Conservation (phyloP, 1,284 basidiomycete species). For the Rhodotorula sp. region DNA sequence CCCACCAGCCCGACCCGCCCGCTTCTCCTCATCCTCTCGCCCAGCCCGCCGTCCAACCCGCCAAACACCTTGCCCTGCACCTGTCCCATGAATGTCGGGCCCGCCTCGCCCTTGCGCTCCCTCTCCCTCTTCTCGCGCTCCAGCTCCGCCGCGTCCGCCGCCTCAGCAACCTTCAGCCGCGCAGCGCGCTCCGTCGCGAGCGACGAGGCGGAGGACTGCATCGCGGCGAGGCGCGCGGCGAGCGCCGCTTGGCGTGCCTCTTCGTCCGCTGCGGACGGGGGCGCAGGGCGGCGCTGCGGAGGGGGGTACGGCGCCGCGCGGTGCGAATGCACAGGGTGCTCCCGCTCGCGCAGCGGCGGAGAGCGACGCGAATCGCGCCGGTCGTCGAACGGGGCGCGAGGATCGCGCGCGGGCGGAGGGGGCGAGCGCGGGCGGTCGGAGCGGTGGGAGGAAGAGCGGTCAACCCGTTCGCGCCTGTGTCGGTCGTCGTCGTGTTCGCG, state of each 20-base stretch:
- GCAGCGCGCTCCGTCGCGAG: constrained; percentile 21
- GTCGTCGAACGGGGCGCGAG: background rate
- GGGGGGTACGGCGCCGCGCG: constrained; percentile 6
- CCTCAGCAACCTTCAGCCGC: constrained; percentile 25
- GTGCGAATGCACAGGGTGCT: background rate
- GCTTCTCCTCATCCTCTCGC: constrained; percentile 37
- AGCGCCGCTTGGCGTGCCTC: constrained; percentile 22
- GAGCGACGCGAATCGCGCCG: background rate
- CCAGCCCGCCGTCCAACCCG: constrained; percentile 29
- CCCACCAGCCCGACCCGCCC: constrained; percentile 32
- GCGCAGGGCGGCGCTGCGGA: background rate
- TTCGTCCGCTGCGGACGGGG: constrained; percentile 5
- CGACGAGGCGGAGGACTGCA: constrained; percentile 36
- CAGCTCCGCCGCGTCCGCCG: constrained; percentile 19
- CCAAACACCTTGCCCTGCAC: constrained; percentile 39
- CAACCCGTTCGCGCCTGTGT: background rate
- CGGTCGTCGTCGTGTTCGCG: constrained; percentile 5
- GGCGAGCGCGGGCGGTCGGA: constrained; percentile 1
- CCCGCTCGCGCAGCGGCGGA: background rate
- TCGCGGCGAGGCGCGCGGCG: constrained; percentile 38
- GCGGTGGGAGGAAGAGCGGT: background rate
- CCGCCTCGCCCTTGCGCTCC: constrained; percentile 22
- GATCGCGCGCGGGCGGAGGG: background rate
- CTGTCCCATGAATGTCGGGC: constrained; percentile 34
- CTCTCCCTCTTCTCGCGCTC: constrained; percentile 24